phyloP scores from a whole-genome alignment of 306 rosid genomes.

The Acacia melanoxylon region DNA sequence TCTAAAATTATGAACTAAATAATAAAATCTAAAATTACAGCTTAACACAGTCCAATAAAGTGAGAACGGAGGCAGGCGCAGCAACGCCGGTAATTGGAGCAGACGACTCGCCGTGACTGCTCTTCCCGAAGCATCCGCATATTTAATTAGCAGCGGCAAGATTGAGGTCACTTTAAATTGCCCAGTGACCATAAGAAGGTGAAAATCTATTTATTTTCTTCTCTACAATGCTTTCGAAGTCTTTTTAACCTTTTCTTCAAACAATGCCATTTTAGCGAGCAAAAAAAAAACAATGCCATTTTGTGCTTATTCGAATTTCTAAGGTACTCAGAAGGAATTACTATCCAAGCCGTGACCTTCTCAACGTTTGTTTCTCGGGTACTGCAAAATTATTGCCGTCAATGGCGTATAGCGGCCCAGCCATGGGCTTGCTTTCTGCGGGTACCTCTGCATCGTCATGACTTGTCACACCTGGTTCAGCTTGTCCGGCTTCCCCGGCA shows the following conservation, averaged over 20 bases:
- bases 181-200: not conserved
- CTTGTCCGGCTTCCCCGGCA: slow-evolving; percentile 39
- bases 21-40: too few species aligned
- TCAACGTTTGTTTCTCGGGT: not conserved
- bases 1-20: too few species aligned
- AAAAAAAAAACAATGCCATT: too few species aligned
- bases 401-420: slow-evolving; percentile 66
- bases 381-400: not conserved
- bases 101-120: not conserved
- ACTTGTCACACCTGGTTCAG: slow-evolving; percentile 70
- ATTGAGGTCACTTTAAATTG: not conserved
- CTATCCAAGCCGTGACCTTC: not conserved
- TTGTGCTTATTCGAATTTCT: not conserved
- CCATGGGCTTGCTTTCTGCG: slow-evolving; percentile 37
- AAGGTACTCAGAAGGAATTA: not conserved
- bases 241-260: not conserved
- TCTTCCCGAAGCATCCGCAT: too few species aligned
- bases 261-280: too few species aligned
- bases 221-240: not conserved
- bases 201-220: not conserved
- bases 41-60: too few species aligned
- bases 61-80: not conserved
- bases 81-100: not conserved
- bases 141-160: not conserved
- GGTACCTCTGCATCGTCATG: slow-evolving; percentile 42